Base-by-base conservation (phyloP, 2,329 filamentous ascomycete genomes). In the Ramichloridium luteum region DNA sequence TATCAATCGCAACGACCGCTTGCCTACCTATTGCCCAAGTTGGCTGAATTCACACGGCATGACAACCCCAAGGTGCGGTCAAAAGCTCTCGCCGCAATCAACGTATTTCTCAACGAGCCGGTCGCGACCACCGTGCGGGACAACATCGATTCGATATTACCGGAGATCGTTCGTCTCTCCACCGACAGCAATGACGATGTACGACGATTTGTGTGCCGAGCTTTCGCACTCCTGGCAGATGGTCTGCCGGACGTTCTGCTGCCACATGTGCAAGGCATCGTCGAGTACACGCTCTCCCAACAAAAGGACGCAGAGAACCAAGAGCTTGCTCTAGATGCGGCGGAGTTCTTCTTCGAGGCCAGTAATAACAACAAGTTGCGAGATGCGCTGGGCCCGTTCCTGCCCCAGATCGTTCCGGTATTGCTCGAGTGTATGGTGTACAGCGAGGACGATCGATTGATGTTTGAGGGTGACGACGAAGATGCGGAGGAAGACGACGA, bases 391-490 rank as follows among this genome's bases (percentile, higher is more conserved):
- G 75, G 70, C 6, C 85, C 85, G 0, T 82, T 82, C 51, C 72
- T 96, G 34, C 60, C 71, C 43, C 82, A 81, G 55, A 88, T 96
- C 41, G 79, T 98, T 16, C 90, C 90, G 0, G 80, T 94, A 1
- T 64, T 98, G 31, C 70, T 98, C 5, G 76, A 90, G 44, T 92
- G 83, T 53, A 98, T 98, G 88, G 76, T 96, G 2, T 98, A 96
- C 56, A 82, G 80, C 48, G 83, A 90, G 41, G 90, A 98, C 46
- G 90, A 96, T 44, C 90, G 93, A 46, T 70, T 82, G 18, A 67
- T 85, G 30, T 65, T 96, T 5, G 85, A 86, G 39, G 80, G 77
- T 6, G 84, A 84, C 40, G 57, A 59, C 28, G 82, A 79, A 13
- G 48, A 49, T 28, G 82, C 79, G 13, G 86, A 96, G 53, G 90